A percentile compares a stretch with the other conserved stretches of the same genome.
These are phyloP conservation scores for Rugonectria rugulosa DNA, from an alignment of 2,329 filamentous ascomycete species.

Conservation along the genomic window DNA sequence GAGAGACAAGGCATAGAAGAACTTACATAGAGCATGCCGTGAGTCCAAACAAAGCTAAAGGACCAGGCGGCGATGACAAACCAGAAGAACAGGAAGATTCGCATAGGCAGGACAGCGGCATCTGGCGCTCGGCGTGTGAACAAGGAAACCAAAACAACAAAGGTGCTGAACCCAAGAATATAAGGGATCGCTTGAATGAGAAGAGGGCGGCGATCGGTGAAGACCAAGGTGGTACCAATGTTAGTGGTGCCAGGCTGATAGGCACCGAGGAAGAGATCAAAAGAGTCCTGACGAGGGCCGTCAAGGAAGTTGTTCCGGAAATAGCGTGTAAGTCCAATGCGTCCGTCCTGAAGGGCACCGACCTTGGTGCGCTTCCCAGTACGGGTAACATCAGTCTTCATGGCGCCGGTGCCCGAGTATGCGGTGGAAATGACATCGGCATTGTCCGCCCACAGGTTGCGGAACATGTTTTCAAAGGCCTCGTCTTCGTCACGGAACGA, in stretches of 20 bases:
- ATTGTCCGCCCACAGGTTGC: slow-evolving; percentile 98
- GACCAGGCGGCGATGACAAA: slow-evolving; percentile 74
- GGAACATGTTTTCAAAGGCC: slow-evolving; percentile 89
- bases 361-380: slow-evolving; percentile 86
- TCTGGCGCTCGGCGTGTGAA: slow-evolving; percentile 77
- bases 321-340: slow-evolving; percentile 89
- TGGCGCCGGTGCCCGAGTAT: slow-evolving; percentile 94
- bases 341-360: slow-evolving; percentile 85
- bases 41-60: slow-evolving; percentile 77
- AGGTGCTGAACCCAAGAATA: slow-evolving; percentile 82
- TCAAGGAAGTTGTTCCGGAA: slow-evolving; percentile 94
- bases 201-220: slow-evolving; percentile 84
- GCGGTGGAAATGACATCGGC: slow-evolving; percentile 92
- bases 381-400: slow-evolving; percentile 99
- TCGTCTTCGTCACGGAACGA: slow-evolving; percentile 78
- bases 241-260: slow-evolving; percentile 79
- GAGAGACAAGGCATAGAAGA: background rate
- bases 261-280: slow-evolving; percentile 89
- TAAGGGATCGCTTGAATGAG: slow-evolving; percentile 95
- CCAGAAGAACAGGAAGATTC: slow-evolving; percentile 84
- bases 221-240: slow-evolving; percentile 76
- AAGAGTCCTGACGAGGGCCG: slow-evolving; percentile 92
- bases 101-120: slow-evolving; percentile 79
- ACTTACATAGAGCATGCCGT: slow-evolving; percentile 95
- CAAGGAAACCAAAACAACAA: slow-evolving; percentile 79